These are phyloP conservation scores for Mucor circinelloides DNA, from an alignment of 371 early-diverging fungal genomes.

Conservation along the genomic window DNA sequence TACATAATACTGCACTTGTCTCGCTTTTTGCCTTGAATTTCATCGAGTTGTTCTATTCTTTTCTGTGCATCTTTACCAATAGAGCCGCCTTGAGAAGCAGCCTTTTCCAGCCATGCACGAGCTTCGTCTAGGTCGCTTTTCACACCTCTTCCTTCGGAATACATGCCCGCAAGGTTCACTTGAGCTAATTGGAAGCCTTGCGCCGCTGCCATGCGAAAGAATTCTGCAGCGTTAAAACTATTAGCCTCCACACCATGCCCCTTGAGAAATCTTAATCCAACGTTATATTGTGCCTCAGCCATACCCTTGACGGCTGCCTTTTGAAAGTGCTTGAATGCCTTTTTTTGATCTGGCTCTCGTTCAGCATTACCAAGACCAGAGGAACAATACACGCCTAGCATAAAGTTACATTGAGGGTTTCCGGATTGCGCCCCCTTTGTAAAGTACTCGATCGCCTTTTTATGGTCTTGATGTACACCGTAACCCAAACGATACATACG, in stretches of 20 bases:
- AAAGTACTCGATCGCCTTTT: conserved; percentile 46
- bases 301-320: conserved; percentile 52
- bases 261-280: conserved; percentile 41
- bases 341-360: conserved; percentile 38
- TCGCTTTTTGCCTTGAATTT: conserved; percentile 21
- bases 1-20: conserved; percentile 46
- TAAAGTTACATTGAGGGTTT: conserved; percentile 46
- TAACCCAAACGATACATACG: conserved; percentile 52
- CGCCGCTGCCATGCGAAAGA: conserved; percentile 48
- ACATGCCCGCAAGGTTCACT: conserved; percentile 49
- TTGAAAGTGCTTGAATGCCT: conserved; percentile 53
- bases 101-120: conserved; percentile 33
- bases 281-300: conserved; percentile 55
- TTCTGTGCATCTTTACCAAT: conserved; percentile 52
- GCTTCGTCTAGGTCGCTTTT: conserved; percentile 38
- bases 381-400: conserved; percentile 52
- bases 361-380: conserved; percentile 24
- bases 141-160: conserved; percentile 48
- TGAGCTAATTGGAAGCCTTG: conserved; percentile 52
- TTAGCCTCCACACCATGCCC: conserved; percentile 47
- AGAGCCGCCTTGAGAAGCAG: conserved; percentile 33
- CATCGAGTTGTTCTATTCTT: conserved; percentile 31
- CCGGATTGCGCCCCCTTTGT: conserved; percentile 39
- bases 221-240: conserved; percentile 48
- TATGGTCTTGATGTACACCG: conserved; percentile 51